phyloP scores from a whole-genome alignment of 2,329 filamentous ascomycete species.

The Graphilbum sp. region DNA sequence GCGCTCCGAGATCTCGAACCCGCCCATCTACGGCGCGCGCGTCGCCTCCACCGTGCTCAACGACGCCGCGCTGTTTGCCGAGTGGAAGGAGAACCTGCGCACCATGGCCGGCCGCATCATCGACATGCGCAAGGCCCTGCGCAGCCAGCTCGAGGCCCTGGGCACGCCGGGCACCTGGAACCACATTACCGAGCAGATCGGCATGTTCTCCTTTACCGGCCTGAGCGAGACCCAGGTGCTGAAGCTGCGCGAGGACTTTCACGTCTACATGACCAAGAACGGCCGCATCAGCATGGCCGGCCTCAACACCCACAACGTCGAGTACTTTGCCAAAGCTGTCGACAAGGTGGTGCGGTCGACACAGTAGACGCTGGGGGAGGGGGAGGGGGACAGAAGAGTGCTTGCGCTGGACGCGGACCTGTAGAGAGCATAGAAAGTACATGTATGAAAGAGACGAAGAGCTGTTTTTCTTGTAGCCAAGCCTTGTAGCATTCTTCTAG shows the following conservation, averaged over 20 bases:
- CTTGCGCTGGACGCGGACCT: too few species aligned
- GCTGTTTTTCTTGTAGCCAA: too few species aligned
- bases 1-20: conserved; percentile 94
- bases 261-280: conserved; percentile 94
- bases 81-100: conserved; percentile 84
- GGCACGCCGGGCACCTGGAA: conserved; percentile 85
- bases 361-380: conserved; percentile 1
- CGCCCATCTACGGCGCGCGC: conserved; percentile 81
- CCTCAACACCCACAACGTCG: conserved; percentile 80
- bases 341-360: conserved; percentile 60
- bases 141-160: conserved; percentile 65
- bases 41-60: conserved; percentile 79
- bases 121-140: conserved; percentile 68
- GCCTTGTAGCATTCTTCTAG: too few species aligned
- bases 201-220: conserved; percentile 96
- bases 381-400: too few species aligned
- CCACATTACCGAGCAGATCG: conserved; percentile 96
- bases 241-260: conserved; percentile 51
- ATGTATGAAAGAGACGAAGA: too few species aligned
- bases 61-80: conserved; percentile 60
- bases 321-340: conserved; percentile 82
- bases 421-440: too few species aligned
- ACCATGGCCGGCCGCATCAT: conserved; percentile 96
- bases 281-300: conserved; percentile 97
- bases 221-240: conserved; percentile 57